Base-by-base conservation (phyloP, 495 filamentous ascomycete genomes). In the Neurospora tetraspora region DNA sequence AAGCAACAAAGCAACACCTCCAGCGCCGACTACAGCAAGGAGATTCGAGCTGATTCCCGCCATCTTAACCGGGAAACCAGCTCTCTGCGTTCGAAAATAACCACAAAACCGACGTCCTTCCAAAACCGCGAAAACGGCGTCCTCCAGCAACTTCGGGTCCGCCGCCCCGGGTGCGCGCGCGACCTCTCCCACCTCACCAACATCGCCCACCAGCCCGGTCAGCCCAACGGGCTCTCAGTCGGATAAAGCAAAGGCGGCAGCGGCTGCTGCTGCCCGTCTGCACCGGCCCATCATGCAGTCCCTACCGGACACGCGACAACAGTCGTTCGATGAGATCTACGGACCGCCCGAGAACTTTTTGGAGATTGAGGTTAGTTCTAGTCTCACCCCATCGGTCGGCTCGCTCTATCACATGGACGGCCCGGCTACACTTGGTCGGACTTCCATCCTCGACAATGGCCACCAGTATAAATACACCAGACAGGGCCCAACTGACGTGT, bases 311-410 rank as follows among this genome's bases (percentile, higher is more conserved):
- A 90, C 90, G 77, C 92, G 95, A 74, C 89, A 91, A 80, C 96
- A 99, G 86, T 94, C 91, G 77, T 99, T 97, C 79, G 96, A 99
- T 84, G 96, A 99, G 88, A 97, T 98, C 80, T 99, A 99, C 81
- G 96, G 94, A 5, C 94, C 94, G 16, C 96, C 96, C 18, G 96
- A 99, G 88, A 99, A 99, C 83, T 97, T 98, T 80, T 88, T 99
- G 43, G 96, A 99, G 85, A 96, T 99, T 65, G 96, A 99, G 84
- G 96, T 98, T 76, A 74, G 86, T 80, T 53, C 39, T 61, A 43
- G 40, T 43, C 40, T 61, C 27, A 61, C 53, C 42, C 53, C 47
- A 23, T 34, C 42, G 11, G 14, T 36, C 18, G 69, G 16, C 39
- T 70, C 65, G 31, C 27, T 45, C 40, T 69, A 42, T 39, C 20